phyloP scores from a whole-genome alignment of 495 filamentous ascomycete genomes.

The Tuber umbilicatum region DNA sequence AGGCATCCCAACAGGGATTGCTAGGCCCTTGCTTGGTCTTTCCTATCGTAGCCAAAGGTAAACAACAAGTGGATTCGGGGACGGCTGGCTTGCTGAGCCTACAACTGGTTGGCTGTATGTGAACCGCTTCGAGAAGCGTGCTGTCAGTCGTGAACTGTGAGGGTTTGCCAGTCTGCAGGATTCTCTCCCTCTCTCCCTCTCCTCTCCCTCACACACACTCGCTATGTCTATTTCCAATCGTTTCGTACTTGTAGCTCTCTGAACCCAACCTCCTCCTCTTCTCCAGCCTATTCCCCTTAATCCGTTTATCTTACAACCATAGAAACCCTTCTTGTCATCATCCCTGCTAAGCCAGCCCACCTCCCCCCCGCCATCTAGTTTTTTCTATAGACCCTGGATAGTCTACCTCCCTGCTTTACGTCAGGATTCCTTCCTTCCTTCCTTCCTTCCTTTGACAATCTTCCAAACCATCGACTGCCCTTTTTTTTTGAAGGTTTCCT shows the following conservation, averaged over 20 bases:
- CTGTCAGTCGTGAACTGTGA: background rate
- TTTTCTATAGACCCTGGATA: constrained; percentile 12
- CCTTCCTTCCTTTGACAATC: constrained; percentile 15
- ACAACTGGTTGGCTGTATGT: background rate
- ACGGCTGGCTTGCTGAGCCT: background rate
- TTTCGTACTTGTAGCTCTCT: background rate
- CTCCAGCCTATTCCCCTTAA: background rate
- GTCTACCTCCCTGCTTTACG: constrained; percentile 1
- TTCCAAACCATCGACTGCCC: background rate
- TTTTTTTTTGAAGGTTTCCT: background rate
- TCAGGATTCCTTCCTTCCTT: constrained; percentile 5
- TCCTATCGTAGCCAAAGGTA: constrained; percentile 2
- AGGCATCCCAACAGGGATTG: background rate
- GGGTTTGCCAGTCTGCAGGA: background rate
- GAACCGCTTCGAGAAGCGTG: background rate
- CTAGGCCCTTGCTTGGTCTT: background rate
- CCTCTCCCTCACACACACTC: background rate
- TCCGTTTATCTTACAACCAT: background rate
- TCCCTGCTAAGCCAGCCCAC: constrained; percentile 6
- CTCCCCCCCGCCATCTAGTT: constrained; percentile 19
- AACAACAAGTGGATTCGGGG: background rate
- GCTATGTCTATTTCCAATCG: background rate
- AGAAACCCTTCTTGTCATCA: background rate
- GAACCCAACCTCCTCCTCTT: constrained; percentile 7
- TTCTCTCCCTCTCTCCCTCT: background rate